Base-by-base conservation (phyloP, 108 stramenopile species). In the Cyclotella cryptica region DNA sequence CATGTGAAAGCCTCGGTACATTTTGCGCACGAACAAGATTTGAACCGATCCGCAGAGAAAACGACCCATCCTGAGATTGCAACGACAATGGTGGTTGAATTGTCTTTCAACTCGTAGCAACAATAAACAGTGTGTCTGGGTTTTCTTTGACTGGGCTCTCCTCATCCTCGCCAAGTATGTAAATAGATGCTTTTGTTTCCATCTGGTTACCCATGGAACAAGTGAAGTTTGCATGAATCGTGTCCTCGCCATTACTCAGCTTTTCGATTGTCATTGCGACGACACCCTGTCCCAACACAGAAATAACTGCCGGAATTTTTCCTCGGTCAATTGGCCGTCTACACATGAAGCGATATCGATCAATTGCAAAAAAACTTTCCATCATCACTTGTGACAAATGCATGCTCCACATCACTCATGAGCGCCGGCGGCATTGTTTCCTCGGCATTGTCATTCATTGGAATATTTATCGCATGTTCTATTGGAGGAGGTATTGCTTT, bases 381-480 rank as follows among this genome's bases (percentile, higher is more conserved):
- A 43, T 79, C 71, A 17, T 62, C 28, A 52, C 72, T 80, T 26
- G 51, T 57, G 12, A 80, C 66, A 55, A 80, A 80, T 13, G 79
- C 72, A 80, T 80, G 79, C 54, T 80, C 79, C 24, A 80, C 66
- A 68, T 80, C 79, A 60, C 79, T 80, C 72, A 73, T 73, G 12
- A 80, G 65, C 18, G 72, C 79, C 22, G 79, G 64, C 0, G 79
- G 79, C 39, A 80, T 61, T 15, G 12, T 39, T n/a, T 39, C 35
- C 14, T n/a, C 41, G 42, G 39, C 15, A 43, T 68, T 22, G 14
- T 60, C 13, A 30, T 66, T 46, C 12, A 51, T 63, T 11, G 66
- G 51, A 11, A 80, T 39, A 49, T 80, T 65, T 19, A 54, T 58
- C 14, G 71, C 39, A 43, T 73, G 51, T 21, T 60, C 66, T 28